Conservation (phyloP, 345 rosid species). For the Acer campestre region DNA sequence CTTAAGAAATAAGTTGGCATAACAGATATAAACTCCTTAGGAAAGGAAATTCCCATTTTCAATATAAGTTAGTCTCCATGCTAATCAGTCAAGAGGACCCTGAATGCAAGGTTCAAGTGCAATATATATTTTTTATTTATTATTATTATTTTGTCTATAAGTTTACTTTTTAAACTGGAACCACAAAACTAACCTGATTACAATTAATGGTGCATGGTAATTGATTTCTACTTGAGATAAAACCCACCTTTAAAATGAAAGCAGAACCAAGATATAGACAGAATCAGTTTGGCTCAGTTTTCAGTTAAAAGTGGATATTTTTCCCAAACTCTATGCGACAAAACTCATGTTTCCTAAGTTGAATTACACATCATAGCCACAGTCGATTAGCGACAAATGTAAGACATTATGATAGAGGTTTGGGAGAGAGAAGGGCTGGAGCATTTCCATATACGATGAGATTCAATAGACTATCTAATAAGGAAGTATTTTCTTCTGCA, state of each 20-base stretch:
- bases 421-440: neutral
- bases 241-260: neutral
- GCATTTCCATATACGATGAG: neutral
- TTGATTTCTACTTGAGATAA: neutral
- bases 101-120: neutral
- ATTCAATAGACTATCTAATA: neutral
- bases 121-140: neutral
- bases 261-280: neutral
- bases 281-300: neutral
- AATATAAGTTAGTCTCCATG: neutral
- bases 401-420: neutral
- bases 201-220: neutral
- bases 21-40: neutral
- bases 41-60: neutral
- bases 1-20: neutral
- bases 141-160: neutral
- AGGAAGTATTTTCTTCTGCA: neutral
- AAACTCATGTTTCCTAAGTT: neutral
- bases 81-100: neutral
- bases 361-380: neutral
- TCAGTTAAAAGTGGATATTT: neutral
- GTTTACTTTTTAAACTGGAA: neutral
- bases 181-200: neutral
- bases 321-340: neutral
- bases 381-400: neutral